Evolutionary conservation across 2,329 filamentous ascomycete genomes (phyloP).

Genomic region (Penicillium sp.): DNA sequence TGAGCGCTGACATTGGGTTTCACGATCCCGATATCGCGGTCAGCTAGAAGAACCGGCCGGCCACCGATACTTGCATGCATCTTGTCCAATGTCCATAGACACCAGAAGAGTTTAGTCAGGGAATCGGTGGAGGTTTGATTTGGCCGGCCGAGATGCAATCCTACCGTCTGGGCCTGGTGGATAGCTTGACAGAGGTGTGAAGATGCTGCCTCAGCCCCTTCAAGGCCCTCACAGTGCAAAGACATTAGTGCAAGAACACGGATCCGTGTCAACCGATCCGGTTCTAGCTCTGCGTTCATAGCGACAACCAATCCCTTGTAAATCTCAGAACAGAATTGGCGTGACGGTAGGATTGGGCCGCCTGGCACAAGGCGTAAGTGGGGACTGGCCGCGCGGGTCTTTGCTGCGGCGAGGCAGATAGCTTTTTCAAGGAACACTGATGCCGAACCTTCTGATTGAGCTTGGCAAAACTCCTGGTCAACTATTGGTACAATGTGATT

Average conservation of each 20-base stretch:
- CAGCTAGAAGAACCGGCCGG: constrained; percentile 41
- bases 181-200: constrained; percentile 43
- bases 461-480: constrained; percentile 29
- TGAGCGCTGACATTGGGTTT: constrained; percentile 27
- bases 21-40: constrained; percentile 41
- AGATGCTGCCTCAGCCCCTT: constrained; percentile 43
- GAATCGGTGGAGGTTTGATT: constrained; percentile 32
- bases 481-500: constrained; percentile 42
- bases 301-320: constrained; percentile 39
- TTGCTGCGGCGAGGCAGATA: constrained; percentile 44
- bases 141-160: constrained; percentile 42
- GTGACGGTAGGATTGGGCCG: constrained; percentile 34
- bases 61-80: constrained; percentile 45
- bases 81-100: constrained; percentile 44
- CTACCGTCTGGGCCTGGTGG: constrained; percentile 42
- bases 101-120: constrained; percentile 40
- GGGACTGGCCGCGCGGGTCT: constrained; percentile 34
- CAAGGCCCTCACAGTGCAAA: constrained; percentile 43
- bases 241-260: constrained; percentile 43
- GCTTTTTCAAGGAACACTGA: constrained; percentile 42
- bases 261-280: constrained; percentile 40
- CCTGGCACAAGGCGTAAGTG: constrained; percentile 33
- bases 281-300: constrained; percentile 40
- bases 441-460: constrained; percentile 26
- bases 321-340: constrained; percentile 40